phyloP scores from a whole-genome alignment of 2,329 filamentous ascomycete genomes.

The Alternaria dauci region DNA sequence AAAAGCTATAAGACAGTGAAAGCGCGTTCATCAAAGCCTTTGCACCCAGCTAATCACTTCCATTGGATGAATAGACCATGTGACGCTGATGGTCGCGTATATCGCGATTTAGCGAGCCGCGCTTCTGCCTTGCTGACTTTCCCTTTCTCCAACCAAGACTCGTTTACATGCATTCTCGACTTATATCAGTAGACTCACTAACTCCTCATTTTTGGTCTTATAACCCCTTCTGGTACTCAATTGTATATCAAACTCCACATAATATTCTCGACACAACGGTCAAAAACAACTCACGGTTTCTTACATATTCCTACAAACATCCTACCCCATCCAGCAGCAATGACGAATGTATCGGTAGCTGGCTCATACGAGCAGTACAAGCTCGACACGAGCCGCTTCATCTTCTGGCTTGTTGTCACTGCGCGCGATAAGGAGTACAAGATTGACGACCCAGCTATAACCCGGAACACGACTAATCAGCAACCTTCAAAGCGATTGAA shows the following conservation, averaged over 20 bases:
- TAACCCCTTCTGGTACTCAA: neutral
- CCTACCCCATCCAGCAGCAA: neutral
- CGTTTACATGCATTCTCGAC: neutral
- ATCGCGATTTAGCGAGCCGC: neutral
- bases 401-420: constrained; percentile 2
- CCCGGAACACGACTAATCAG: neutral
- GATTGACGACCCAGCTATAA: neutral
- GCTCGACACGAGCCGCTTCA: constrained; percentile 1
- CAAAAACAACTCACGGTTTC: neutral
- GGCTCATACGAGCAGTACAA: constrained; percentile 8
- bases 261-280: neutral
- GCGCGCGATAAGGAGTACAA: neutral
- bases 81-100: neutral
- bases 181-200: neutral
- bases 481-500: constrained; percentile 2
- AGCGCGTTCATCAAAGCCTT: neutral
- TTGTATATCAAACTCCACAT: neutral
- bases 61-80: neutral
- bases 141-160: neutral
- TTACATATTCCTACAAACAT: neutral
- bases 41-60: neutral
- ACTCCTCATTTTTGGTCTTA: neutral
- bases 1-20: neutral
- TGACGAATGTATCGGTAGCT: neutral
- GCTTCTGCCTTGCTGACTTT: neutral